Conservation (phyloP, 106 monocot species). For the Apostasia ramifera region DNA sequence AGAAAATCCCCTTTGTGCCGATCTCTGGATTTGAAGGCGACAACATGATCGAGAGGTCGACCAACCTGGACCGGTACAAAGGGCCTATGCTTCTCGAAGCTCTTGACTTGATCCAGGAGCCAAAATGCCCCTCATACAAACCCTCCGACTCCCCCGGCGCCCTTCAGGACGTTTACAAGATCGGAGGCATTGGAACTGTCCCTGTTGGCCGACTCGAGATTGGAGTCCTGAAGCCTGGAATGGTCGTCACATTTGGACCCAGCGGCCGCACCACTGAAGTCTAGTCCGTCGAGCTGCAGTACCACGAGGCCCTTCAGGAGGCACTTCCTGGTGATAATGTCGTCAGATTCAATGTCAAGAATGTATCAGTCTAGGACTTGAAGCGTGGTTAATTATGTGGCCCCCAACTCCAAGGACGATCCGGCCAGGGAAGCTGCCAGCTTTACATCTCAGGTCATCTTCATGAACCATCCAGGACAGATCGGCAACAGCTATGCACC, state of each 20-base stretch:
- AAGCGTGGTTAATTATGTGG: conserved; percentile 39
- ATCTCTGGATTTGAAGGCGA: conserved; percentile 62
- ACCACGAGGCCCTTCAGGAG: conserved; percentile 39
- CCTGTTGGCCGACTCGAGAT: conserved; percentile 48
- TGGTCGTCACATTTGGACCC: conserved; percentile 44
- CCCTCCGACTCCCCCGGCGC: conserved; percentile 30
- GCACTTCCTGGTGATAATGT: conserved; percentile 51
- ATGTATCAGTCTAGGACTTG: conserved; percentile 47
- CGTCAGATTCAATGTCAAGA: conserved; percentile 53
- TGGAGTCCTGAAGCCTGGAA: conserved; percentile 48
- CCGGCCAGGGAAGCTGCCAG: conserved; percentile 44
- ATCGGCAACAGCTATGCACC: too few species aligned
- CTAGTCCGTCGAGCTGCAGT: conserved; percentile 54
- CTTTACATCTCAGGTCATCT: conserved; percentile 50
- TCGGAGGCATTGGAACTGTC: conserved; percentile 52
- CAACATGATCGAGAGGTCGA: conserved; percentile 64
- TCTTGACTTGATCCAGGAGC: conserved; percentile 38
- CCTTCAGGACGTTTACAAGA: conserved; percentile 57
- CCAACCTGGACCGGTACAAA: conserved; percentile 67
- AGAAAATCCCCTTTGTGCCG: conserved; percentile 52
- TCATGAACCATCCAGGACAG: conserved; percentile 43
- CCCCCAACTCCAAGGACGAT: conserved; percentile 53
- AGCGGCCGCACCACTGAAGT: conserved; percentile 53
- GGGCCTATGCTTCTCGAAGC: conserved; percentile 52
- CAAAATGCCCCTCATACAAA: conserved; percentile 48